Base-by-base conservation (phyloP, 2,329 filamentous ascomycete genomes). In the Cytospora schulzeri region DNA sequence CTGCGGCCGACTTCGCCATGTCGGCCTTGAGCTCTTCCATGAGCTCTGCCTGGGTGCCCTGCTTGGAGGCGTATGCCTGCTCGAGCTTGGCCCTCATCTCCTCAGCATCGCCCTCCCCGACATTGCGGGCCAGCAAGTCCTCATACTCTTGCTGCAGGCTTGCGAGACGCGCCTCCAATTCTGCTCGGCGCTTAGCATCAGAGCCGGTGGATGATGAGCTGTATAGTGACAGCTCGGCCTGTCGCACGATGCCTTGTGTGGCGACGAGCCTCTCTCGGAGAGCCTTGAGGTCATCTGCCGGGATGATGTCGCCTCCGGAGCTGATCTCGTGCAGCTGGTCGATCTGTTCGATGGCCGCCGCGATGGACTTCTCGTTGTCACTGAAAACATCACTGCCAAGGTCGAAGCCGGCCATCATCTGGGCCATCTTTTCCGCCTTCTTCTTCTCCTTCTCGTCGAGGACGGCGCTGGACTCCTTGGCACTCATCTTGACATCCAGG, bases 361-460 rank as follows among this genome's bases (percentile, higher is more conserved):
- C 88, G 65, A 99, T 91, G 58, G 88, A 89, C 68, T 89, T 86
- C 77, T 99, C 95, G 71, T 97, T 97, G 65, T 95, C 91, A 70
- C 93, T 97, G 76, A 98, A 96, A 35, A 96, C 89, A 64, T 97
- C 93, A 57, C 91, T 90, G 53, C 93, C 94, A 38, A 99, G 86
- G 73, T 99, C 94, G 72, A 99, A 98, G 4, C 94, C 93, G 65
- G 95, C 95, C 94, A 99, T 97, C 95, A 99, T 99, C 84, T 97
- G 91, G 52, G 95, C 95, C 95, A 99, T 99, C 79, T 96, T 95
- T 80, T 99, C 95, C 0, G 93, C 92, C 84, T 99, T 99, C 81
- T 93, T 93, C 83, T 93, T 94, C 79, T 98, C 96, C 83, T 99
- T 99, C 79, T 98, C 95, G 71, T 98, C 94, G 24, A 96, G 81